phyloP scores from a whole-genome alignment of 345 rosid genomes.

The Cochlearia excelsa region DNA sequence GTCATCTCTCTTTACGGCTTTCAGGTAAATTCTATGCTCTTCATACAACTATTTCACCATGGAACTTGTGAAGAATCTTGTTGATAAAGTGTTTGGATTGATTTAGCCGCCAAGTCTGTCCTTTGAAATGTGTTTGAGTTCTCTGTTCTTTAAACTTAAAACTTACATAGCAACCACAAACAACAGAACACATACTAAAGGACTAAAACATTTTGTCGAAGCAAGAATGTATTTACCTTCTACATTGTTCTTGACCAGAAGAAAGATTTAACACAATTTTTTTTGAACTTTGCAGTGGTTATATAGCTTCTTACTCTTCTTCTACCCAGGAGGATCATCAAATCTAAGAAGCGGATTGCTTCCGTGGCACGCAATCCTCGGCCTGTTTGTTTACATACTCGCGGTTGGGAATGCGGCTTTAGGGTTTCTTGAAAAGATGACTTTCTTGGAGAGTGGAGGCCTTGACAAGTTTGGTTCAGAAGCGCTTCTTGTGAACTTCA shows the following conservation, averaged over 20 bases:
- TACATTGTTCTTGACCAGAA: constrained; percentile 11
- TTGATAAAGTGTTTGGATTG: neutral
- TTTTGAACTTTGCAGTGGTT: constrained; percentile 60
- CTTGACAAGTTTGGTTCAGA: constrained; percentile 74
- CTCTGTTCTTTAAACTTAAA: neutral
- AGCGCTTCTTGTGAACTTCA: constrained; percentile 88
- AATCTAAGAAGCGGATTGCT: constrained; percentile 48
- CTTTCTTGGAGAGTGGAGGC: constrained; percentile 75
- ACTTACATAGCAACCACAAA: no score
- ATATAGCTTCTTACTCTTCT: constrained; percentile 72
- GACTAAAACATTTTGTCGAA: no score
- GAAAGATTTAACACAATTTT: neutral
- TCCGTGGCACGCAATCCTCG: constrained; percentile 80
- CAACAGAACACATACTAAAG: no score
- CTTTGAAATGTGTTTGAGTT: neutral
- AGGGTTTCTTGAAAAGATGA: constrained; percentile 86
- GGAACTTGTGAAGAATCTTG: neutral
- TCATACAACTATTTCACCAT: neutral
- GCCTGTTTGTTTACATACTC: constrained; percentile 54
- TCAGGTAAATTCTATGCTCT: constrained; percentile 53
- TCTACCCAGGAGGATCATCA: constrained; percentile 68
- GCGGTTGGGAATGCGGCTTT: constrained; percentile 66
- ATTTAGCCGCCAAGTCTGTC: neutral
- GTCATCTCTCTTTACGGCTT: constrained; percentile 74
- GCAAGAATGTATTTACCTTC: no score